A percentile compares a stretch with the other conserved stretches of the same genome.
Evolutionary conservation across 2,329 filamentous ascomycete species (phyloP).

Genomic region (Aspergillus clavatus): DNA sequence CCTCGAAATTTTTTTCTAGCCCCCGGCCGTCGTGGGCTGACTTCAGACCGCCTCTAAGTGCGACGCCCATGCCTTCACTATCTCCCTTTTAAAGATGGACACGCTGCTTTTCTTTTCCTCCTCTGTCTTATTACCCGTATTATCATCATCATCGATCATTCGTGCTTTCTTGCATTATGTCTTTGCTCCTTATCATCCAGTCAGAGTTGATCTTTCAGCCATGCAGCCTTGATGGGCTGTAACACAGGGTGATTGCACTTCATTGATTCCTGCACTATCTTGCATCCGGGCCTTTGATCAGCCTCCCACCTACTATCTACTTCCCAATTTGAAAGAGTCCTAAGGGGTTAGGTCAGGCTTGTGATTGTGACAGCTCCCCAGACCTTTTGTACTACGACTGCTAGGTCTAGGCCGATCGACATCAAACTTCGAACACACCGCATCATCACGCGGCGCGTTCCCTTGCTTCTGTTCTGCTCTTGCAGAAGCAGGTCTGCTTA

Average conservation of each 20-base stretch:
- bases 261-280: constrained; percentile 9
- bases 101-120: not conserved
- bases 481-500: not conserved
- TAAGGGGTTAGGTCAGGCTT: too few species aligned
- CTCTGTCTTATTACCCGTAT: too few species aligned
- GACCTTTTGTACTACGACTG: too few species aligned
- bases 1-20: constrained; percentile 3
- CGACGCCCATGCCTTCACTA: constrained; percentile 3
- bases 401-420: too few species aligned
- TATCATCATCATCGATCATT: too few species aligned
- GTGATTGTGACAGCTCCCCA: too few species aligned
- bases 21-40: constrained; percentile 7
- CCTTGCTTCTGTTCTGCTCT: not conserved
- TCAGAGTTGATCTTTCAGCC: constrained; percentile 16
- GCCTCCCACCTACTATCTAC: not conserved
- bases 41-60: constrained; percentile 14
- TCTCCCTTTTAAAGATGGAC: constrained; percentile 5
- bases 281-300: not conserved
- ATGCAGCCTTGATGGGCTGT: constrained; percentile 19
- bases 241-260: constrained; percentile 11
- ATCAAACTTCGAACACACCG: not conserved
- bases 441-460: not conserved
- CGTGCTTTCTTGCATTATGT: constrained; percentile 6
- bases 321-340: not conserved
- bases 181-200: constrained; percentile 12